Conservation (phyloP, 805 yeast species). For the Myxozyma melibiosi region DNA sequence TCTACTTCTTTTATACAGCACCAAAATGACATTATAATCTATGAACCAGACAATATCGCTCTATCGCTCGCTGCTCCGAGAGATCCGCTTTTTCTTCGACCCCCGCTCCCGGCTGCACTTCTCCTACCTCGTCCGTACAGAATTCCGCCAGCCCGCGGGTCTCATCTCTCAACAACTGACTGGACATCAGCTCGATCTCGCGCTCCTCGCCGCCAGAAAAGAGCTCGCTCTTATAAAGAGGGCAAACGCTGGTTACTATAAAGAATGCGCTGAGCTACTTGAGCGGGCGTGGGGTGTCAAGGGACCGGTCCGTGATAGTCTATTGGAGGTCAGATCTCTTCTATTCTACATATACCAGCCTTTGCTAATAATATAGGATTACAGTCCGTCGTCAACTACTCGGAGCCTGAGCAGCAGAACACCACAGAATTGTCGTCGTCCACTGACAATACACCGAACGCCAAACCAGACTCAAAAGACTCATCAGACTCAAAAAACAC, state of each 20-base stretch:
- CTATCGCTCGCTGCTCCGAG: constrained; percentile 3
- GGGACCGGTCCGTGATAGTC: neutral
- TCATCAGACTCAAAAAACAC: no score
- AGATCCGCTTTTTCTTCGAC: constrained; percentile 14
- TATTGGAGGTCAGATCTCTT: neutral
- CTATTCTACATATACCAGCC: no score
- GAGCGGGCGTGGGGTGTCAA: constrained; percentile 9
- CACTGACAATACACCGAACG: no score
- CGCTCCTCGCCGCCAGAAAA: neutral
- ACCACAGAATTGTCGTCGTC: no score
- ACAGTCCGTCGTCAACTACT: no score
- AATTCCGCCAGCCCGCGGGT: constrained; percentile 1
- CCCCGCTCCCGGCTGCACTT: constrained; percentile 3
- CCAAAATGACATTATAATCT: neutral
- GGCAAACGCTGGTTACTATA: constrained; percentile 8
- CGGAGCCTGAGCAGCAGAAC: no score
- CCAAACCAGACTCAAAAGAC: no score
- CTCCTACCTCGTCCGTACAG: neutral
- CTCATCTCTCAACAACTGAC: no score
- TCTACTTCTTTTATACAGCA: neutral
- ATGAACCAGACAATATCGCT: neutral
- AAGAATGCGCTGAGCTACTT: neutral
- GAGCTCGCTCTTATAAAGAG: neutral
- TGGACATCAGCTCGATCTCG: neutral
- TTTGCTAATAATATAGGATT: no score